Evolutionary conservation across 164 flowering plant species (phyloP).

Genomic region (Umbilicus rupestris): DNA sequence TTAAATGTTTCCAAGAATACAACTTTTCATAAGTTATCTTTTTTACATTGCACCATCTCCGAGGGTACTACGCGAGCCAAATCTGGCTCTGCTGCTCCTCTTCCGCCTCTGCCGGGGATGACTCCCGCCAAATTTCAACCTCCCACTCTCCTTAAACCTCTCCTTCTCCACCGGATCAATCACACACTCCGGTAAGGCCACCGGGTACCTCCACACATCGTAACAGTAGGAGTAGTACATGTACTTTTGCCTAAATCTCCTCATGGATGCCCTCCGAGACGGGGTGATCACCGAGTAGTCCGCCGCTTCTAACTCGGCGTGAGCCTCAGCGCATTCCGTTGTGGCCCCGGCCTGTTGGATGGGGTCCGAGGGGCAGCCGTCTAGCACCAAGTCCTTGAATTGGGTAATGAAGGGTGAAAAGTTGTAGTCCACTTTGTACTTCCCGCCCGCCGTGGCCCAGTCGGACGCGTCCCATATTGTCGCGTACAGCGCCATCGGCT

Average conservation of each 20-base stretch:
- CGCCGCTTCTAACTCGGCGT: slow-evolving; percentile 16
- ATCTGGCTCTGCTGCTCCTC: slow-evolving; percentile 19
- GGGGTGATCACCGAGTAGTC: slow-evolving; percentile 42
- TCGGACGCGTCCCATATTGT: slow-evolving; percentile 94
- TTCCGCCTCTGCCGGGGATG: slow-evolving; percentile 21
- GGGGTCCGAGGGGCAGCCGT: slow-evolving; percentile 64
- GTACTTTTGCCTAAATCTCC: slow-evolving; percentile 43
- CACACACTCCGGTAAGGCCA: slow-evolving; percentile 74
- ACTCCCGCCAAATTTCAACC: slow-evolving; percentile 47
- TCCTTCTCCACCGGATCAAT: slow-evolving; percentile 37
- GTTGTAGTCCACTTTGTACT: slow-evolving; percentile 56
- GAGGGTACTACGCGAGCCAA: not conserved
- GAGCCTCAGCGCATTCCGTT: slow-evolving; percentile 15
- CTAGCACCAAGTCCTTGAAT: slow-evolving; percentile 46
- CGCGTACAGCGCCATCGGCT: slow-evolving; percentile 87
- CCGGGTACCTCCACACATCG: slow-evolving; percentile 57
- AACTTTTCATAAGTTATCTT: not conserved
- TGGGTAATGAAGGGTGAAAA: slow-evolving; percentile 72
- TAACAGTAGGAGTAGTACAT: slow-evolving; percentile 90
- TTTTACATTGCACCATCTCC: not conserved
- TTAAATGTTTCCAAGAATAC: not conserved
- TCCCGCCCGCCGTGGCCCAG: slow-evolving; percentile 92
- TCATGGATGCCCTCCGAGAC: slow-evolving; percentile 38
- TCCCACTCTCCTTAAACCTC: slow-evolving; percentile 56
- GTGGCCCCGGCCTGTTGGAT: slow-evolving; percentile 26